Evolutionary conservation across 805 yeast species (phyloP).

Genomic region (Kodamaea lidongshanica): DNA sequence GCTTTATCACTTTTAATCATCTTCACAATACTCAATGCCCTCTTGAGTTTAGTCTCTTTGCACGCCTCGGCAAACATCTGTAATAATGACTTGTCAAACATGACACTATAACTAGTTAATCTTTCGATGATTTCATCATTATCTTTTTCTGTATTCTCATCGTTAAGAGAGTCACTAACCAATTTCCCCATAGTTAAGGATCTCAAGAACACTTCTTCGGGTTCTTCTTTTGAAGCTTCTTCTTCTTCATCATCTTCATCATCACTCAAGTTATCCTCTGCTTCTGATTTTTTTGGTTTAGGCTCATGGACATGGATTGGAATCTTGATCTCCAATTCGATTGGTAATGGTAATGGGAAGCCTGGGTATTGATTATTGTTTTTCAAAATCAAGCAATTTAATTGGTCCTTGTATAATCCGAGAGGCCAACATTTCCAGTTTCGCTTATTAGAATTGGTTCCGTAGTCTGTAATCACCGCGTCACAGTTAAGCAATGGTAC

Average conservation of each 20-base stretch:
- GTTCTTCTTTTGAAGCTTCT: constrained; percentile 26
- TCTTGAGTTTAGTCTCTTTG: constrained; percentile 52
- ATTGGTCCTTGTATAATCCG: constrained; percentile 63
- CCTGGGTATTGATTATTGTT: constrained; percentile 61
- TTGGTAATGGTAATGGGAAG: constrained; percentile 79
- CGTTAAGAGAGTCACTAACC: constrained; percentile 46
- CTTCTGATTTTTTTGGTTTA: constrained; percentile 16
- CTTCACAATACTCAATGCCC: constrained; percentile 64
- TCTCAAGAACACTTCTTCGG: constrained; percentile 62
- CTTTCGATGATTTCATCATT: constrained; percentile 43
- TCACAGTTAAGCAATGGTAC: constrained; percentile 68
- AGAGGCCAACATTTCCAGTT: constrained; percentile 82
- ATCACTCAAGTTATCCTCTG: constrained; percentile 16
- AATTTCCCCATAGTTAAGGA: constrained; percentile 56
- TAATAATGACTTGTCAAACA: constrained; percentile 72
- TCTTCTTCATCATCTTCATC: constrained; percentile 23
- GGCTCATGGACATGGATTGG: constrained; percentile 44
- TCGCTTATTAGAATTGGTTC: constrained; percentile 41
- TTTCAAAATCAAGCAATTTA: constrained; percentile 70
- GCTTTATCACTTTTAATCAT: constrained; percentile 75
- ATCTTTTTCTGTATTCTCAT: constrained; percentile 22
- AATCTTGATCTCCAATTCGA: constrained; percentile 64
- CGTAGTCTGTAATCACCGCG: constrained; percentile 38
- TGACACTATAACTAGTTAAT: constrained; percentile 45
- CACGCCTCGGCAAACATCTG: constrained; percentile 72